Base-by-base conservation (phyloP, 495 filamentous ascomycete genomes). In the Podospora pseudocomata region DNA sequence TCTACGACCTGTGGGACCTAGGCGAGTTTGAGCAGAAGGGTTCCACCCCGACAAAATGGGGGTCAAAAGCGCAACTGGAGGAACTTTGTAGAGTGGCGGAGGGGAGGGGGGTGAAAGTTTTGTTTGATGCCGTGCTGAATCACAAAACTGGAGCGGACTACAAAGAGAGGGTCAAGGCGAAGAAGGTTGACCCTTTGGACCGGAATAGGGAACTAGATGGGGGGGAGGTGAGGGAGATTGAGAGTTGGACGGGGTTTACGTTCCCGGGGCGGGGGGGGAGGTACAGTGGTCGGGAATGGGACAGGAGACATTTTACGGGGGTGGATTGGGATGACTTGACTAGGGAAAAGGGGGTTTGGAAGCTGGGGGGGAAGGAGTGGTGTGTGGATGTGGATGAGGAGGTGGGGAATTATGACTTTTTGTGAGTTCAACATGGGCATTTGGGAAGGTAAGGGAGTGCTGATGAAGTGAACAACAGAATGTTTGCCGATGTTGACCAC, bases 1-100 rank as follows among this genome's bases (percentile, higher is more conserved):
- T 91, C 70, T 92, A 93, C 68, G 90, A 93, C 72, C 72, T 93
- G 4, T 93, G 89, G 71, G 91, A 93, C 67, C 76, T 92, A n/a
- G 91, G 91, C n/a, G 91, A 93, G 72, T 93, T 92, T 70, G 84
- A 91, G 63, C 90, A 92, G 70, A 92, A 92, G 71, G 89, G 88
- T 20, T 73, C 77, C 0, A 73, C 79, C 18, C 76, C 78, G 3
- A 92, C 90, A 4, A 91, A 91, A 80, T 93, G 90, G 89, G 90
- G 91, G 15, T 80, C 77, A 3, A 89, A 86, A 67, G 82, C 84
- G 23, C 87, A 92, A 54, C 76, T 93, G 20, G 67, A 85, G 49
- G 73, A 78, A 3, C 69, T 94, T 63, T 76, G 77, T 5, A 73
- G 76, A 54, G 70, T 75, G 28, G 87, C 87, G 0, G 79, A 82